Base-by-base conservation (phyloP, 2,329 filamentous ascomycete species). In the Colletotrichum trifolii region DNA sequence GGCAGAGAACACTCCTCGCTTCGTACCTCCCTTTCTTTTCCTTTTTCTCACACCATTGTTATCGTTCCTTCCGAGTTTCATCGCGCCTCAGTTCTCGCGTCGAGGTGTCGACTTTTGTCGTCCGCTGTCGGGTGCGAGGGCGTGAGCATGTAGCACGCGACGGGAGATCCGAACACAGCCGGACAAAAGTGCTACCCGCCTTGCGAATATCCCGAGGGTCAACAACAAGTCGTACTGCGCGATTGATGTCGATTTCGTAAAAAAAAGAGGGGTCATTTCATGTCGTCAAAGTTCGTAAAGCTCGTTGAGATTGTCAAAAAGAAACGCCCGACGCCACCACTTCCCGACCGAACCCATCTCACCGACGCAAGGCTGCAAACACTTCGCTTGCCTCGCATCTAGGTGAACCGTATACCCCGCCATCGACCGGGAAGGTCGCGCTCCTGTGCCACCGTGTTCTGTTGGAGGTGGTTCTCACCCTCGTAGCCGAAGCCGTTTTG, bases 251-350 rank as follows among this genome's bases (percentile, higher is more conserved):
- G 58, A 57, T 56, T 62, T 63, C 40, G 15, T 53, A 39, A 53
- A 54, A 53, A 61, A 64, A 17, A 50, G 58, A 49, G 38, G 49
- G 46, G 52, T 62, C 63, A 42, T 62, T 56, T 62, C 53, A 66
- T 56, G 63, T 66, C 63, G 63, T 66, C 38, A 57, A 62, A 66
- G 59, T 66, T 25, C 63, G 63, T 66, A 47, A 49, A 63, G 47
- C 58, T 62, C 63, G 52, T 66, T 53, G 36, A 49, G 55, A 58
- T 49, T 50, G 6, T 33, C 25, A 25, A 25, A 25, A 25, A 53
- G 49, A 36, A 66, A 63, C 47, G 43, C 59, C 42, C 33, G 39
- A 34, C 60, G 53, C 54, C 52, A 52, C 35, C 36, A 17, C 15
- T 34, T 35, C 43, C 38, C 50, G 56, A 34, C 56, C 15, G 25